These are phyloP conservation scores for Moesziomyces sp. DNA, from an alignment of 1,284 basidiomycete species.

Conservation along the genomic window DNA sequence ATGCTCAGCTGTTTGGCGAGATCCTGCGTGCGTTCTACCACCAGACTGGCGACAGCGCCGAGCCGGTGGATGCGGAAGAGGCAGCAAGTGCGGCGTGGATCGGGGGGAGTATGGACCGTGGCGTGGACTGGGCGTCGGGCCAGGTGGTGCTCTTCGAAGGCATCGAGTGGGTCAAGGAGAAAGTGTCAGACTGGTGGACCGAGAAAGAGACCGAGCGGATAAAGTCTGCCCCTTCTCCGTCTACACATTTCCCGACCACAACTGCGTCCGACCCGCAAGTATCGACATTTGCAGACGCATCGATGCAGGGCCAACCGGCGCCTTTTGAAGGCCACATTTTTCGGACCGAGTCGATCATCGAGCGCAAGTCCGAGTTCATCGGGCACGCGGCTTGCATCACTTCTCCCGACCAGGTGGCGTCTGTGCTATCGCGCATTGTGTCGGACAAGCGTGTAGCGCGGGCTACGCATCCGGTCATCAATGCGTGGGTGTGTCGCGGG, in stretches of 20 bases:
- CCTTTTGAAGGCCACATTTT: constrained; percentile 32
- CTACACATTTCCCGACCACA: background rate
- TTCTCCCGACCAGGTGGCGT: constrained; percentile 57
- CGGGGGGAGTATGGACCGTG: constrained; percentile 24
- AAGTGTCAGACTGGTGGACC: constrained; percentile 54
- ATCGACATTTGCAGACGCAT: constrained; percentile 4
- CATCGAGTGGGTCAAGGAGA: constrained; percentile 64
- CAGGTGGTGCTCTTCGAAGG: constrained; percentile 66
- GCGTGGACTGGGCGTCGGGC: constrained; percentile 51
- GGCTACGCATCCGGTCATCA: constrained; percentile 66
- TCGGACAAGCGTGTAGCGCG: constrained; percentile 56
- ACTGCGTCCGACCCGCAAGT: background rate
- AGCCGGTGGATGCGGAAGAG: constrained; percentile 16
- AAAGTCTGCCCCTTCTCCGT: background rate
- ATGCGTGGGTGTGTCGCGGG: constrained; percentile 65
- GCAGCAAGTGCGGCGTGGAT: constrained; percentile 7
- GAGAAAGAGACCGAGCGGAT: constrained; percentile 18
- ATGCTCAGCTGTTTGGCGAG: constrained; percentile 59
- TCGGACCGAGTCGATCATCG: constrained; percentile 57
- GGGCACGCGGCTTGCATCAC: constrained; percentile 61
- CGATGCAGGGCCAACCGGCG: background rate
- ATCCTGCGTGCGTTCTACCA: constrained; percentile 59
- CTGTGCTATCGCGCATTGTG: constrained; percentile 51
- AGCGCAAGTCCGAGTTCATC: constrained; percentile 67
- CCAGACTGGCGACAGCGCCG: constrained; percentile 13